phyloP scores from a whole-genome alignment of 2,329 filamentous ascomycete genomes.

The Coccinonectria pachysandricola region DNA sequence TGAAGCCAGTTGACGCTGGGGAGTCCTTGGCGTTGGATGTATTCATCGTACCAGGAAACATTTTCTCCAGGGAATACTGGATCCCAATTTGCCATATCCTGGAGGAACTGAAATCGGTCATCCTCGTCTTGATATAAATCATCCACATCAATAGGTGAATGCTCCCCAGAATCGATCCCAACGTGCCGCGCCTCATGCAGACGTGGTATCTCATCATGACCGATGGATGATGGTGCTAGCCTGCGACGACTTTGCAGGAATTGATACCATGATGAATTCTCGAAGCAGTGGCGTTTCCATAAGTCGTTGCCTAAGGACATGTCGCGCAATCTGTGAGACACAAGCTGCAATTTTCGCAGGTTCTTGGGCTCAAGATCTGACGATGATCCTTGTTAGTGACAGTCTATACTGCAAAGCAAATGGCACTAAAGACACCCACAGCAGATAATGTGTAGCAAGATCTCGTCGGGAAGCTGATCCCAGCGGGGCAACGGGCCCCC shows the following conservation, averaged over 20 bases:
- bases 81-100: constrained; percentile 73
- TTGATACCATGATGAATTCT: constrained; percentile 55
- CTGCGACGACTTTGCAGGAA: constrained; percentile 36
- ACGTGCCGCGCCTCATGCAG: constrained; percentile 4
- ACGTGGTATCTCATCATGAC: too few relatives aligned
- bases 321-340: constrained; percentile 54
- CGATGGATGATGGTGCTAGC: too few relatives aligned
- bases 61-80: constrained; percentile 61
- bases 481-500: constrained; percentile 14
- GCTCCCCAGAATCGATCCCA: constrained; percentile 2
- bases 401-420: too few relatives aligned
- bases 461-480: constrained; percentile 52
- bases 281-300: constrained; percentile 69
- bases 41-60: constrained; percentile 81
- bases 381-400: too few relatives aligned
- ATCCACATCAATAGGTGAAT: constrained; percentile 15
- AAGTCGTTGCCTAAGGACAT: constrained; percentile 64
- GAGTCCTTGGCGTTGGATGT: constrained; percentile 69
- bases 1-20: constrained; percentile 71
- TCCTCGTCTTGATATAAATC: constrained; percentile 6
- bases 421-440: too few relatives aligned
- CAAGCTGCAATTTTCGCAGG: constrained; percentile 56
- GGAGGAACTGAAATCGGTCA: constrained; percentile 19
- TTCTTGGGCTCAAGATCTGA: constrained; percentile 27
- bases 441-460: constrained; percentile 51